Percentiles rank a stretch among this genome's conserved stretches.
Conservation (phyloP, 2,329 filamentous ascomycete species). For the Trichoderma sp. region DNA sequence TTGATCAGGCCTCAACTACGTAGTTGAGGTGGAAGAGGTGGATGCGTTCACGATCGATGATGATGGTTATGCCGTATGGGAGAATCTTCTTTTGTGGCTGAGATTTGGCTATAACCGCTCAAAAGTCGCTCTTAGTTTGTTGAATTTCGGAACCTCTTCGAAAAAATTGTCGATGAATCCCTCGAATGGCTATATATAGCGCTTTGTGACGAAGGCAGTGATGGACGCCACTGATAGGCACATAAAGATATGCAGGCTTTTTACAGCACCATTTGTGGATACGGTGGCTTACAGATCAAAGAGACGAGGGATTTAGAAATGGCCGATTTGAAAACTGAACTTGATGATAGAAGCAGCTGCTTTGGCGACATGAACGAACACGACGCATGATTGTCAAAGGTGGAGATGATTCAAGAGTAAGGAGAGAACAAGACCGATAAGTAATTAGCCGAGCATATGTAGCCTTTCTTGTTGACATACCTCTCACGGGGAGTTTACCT, state of each 20-base stretch:
- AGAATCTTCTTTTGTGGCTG: not conserved
- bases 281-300: not conserved
- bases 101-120: no score
- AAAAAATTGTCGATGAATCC: not conserved
- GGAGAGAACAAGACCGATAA: not conserved
- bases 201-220: not conserved
- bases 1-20: not conserved
- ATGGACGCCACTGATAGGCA: not conserved
- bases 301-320: not conserved
- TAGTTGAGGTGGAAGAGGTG: no score
- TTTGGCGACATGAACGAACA: no score
- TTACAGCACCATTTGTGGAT: not conserved
- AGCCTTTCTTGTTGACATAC: not conserved
- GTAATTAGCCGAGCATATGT: not conserved
- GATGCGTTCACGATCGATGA: not conserved
- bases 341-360: no score
- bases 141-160: not conserved
- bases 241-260: no score
- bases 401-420: not conserved
- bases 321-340: no score
- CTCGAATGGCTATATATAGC: not conserved
- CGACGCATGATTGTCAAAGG: no score
- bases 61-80: not conserved
- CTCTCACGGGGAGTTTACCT: no score
- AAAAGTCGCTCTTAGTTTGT: not conserved